These are phyloP conservation scores for Ogataea thermomethanolica DNA, from an alignment of 805 yeast species.

Conservation along the genomic window DNA sequence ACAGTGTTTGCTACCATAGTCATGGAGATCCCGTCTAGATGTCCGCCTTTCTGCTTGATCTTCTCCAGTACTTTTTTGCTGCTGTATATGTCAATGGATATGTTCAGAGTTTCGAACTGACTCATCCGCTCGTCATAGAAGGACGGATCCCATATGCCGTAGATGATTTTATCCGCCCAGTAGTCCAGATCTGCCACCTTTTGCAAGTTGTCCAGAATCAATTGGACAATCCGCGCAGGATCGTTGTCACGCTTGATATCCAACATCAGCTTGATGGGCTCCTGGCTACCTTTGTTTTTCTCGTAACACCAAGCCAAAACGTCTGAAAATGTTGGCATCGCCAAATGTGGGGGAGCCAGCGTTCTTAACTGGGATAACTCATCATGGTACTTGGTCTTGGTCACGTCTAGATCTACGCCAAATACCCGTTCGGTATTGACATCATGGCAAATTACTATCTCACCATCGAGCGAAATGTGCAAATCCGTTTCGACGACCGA, in stretches of 20 bases:
- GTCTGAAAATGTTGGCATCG: constrained; percentile 32
- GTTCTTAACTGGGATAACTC: constrained; percentile 30
- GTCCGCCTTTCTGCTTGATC: constrained; percentile 20
- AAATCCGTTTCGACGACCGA: constrained; percentile 36
- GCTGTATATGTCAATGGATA: constrained; percentile 26
- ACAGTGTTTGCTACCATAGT: constrained; percentile 23
- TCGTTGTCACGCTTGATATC: constrained; percentile 35
- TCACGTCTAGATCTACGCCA: constrained; percentile 29
- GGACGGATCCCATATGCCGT: constrained; percentile 36
- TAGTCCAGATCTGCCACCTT: constrained; percentile 22
- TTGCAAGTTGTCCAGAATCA: constrained; percentile 25
- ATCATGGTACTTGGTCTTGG: constrained; percentile 26
- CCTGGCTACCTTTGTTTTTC: constrained; percentile 36
- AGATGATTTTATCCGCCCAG: constrained; percentile 35
- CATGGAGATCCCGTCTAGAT: constrained; percentile 23
- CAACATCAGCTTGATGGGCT: constrained; percentile 37
- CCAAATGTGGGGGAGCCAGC: constrained; percentile 30
- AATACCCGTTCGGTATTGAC: constrained; percentile 31
- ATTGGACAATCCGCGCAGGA: constrained; percentile 25
- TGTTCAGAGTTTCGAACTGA: constrained; percentile 29
- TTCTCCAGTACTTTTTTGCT: constrained; percentile 23
- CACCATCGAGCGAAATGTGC: constrained; percentile 34
- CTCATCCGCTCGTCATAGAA: constrained; percentile 29
- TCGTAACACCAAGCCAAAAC: constrained; percentile 37
- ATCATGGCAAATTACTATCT: constrained; percentile 36